Evolutionary conservation across 108 stramenopile species (phyloP), one percentile per base, ranked within the genome.

Genomic region (Tribonema minus): DNA sequence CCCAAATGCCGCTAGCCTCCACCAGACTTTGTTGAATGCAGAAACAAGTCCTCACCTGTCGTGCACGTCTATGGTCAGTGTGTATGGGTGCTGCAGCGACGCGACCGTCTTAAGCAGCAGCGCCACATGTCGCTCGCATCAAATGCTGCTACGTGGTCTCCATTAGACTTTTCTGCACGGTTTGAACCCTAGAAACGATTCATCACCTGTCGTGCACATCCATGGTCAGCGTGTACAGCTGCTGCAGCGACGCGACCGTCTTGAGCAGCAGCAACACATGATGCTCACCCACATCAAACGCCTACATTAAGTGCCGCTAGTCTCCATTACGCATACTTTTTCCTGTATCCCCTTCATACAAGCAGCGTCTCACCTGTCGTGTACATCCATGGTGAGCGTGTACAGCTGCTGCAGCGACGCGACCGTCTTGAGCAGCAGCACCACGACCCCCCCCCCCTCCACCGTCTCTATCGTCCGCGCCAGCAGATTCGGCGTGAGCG

Each of bases 401-500:
- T 97, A 99, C 26, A 99, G 88, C 79, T 97, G 96, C 72, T 90
- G 93, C n/a, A 99, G 89, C 39, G 90, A 91, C 67, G 93, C 89
- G 75, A 99, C 95, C 3, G 91, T 92, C 58, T 91, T 66, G 62
- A 99, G 70, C 46, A 99, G 80, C 68, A 99, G 88, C 5, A 98
- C 84, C n/a, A 98, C 93, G 29, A 96, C 62, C n/a, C 98, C 98
- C 29, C 97, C 98, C 3, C 98, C 97, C 67, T 92, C 86, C 6
- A 98, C 95, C 7, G 98, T 99, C 84, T 99, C 98, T 66, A 99
- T 90, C 20, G 98, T 99, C 2, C 96, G 86, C 1, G 96, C 97
- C 87, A 99, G 90, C 32, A 99, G 86, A 84, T 98, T 97, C 15
- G 98, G 98, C 27, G 98, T 99, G 34, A 99, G 67, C 5, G 96